phyloP scores from a whole-genome alignment of 306 rosid species.

The Cyclanthera cordifolia region DNA sequence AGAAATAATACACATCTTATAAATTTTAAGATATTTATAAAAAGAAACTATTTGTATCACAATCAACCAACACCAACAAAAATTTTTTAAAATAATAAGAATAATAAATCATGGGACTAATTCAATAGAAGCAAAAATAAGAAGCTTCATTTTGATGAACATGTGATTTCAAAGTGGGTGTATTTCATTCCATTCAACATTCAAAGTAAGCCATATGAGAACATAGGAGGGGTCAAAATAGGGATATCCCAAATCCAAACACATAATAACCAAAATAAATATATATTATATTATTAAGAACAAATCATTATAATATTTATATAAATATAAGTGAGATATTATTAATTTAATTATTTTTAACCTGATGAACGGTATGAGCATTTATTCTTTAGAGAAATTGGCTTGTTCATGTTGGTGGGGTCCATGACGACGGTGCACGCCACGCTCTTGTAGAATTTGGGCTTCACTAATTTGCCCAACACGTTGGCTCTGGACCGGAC shows the following conservation, averaged over 20 bases:
- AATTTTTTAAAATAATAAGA: neutral
- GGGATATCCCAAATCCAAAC: neutral
- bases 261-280: neutral
- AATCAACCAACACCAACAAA: neutral
- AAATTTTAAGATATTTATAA: no score
- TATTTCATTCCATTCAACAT: neutral
- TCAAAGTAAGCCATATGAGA: neutral
- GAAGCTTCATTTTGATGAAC: neutral
- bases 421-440: conserved; percentile 52
- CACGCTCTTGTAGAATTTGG: conserved; percentile 54
- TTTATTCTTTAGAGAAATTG: conserved; percentile 40
- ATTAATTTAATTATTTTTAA: neutral
- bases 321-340: neutral
- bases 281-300: neutral
- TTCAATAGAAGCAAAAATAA: neutral
- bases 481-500: conserved; percentile 63
- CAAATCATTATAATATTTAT: neutral
- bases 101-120: neutral
- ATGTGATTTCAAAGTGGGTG: neutral
- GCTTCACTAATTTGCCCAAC: conserved; percentile 66
- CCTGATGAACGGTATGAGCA: conserved; percentile 28
- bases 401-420: conserved; percentile 49
- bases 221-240: neutral
- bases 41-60: neutral
- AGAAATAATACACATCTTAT: no score